Conservation (phyloP, 768 basidiomycete species). For the Amanita phalloides region DNA sequence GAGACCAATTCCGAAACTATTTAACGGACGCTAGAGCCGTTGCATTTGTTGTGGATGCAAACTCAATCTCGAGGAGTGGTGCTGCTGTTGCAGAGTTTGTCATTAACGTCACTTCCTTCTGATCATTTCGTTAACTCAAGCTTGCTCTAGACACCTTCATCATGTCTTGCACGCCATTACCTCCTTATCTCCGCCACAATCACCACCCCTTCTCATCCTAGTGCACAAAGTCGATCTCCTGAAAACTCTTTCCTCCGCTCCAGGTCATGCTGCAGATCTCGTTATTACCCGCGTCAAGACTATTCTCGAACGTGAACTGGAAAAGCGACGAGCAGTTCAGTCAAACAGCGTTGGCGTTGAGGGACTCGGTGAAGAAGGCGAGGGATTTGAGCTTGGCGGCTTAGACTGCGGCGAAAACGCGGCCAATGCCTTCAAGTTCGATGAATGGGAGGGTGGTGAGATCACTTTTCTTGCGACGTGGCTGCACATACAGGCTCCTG, state of each 20-base stretch:
- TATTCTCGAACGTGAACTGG: conserved; percentile 76
- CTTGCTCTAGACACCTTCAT: conserved; percentile 54
- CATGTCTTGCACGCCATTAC: conserved; percentile 56
- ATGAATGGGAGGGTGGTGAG: conserved; percentile 82
- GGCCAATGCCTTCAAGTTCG: conserved; percentile 56
- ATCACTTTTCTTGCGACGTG: conserved; percentile 56
- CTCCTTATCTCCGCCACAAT: conserved; percentile 62
- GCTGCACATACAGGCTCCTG: conserved; percentile 17
- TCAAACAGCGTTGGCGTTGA: conserved; percentile 61
- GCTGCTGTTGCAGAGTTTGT: conserved; percentile 73
- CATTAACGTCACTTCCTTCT: not conserved
- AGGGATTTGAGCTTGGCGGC: conserved; percentile 57
- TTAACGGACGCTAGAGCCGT: conserved; percentile 52
- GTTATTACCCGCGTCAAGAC: conserved; percentile 64
- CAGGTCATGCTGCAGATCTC: conserved; percentile 26
- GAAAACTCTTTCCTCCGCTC: conserved; percentile 32
- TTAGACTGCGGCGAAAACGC: conserved; percentile 53
- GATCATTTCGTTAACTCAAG: conserved; percentile 1
- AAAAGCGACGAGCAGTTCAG: conserved; percentile 61
- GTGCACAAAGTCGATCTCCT: conserved; percentile 74
- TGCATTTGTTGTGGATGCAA: conserved; percentile 74
- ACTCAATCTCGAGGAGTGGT: conserved; percentile 67
- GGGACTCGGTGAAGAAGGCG: conserved; percentile 61
- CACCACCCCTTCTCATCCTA: conserved; percentile 53
- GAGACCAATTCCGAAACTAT: conserved; percentile 62